Evolutionary conservation across 208 protist genomes (phyloP).

Genomic region (Angomonas desouzai): DNA sequence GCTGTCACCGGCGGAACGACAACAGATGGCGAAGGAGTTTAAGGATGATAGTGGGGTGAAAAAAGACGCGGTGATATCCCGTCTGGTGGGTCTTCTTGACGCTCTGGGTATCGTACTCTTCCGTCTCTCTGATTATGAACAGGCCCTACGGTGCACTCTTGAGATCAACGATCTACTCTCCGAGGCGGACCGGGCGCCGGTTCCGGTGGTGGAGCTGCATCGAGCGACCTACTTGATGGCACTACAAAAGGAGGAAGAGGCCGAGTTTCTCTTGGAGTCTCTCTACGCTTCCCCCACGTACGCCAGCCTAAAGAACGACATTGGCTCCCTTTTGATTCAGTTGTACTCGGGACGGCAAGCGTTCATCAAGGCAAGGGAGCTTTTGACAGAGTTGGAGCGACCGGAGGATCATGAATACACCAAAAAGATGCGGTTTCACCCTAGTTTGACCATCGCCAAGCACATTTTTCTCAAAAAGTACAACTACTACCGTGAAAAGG

Average conservation of each 20-base stretch:
- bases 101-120: conserved; percentile 73
- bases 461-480: conserved; percentile 77
- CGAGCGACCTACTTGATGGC: conserved; percentile 76
- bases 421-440: not conserved
- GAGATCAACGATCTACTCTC: conserved; percentile 57
- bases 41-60: conserved; percentile 18
- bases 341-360: conserved; percentile 81
- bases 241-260: conserved; percentile 74
- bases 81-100: conserved; percentile 73
- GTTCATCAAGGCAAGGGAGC: conserved; percentile 49
- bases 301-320: conserved; percentile 31
- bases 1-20: not conserved
- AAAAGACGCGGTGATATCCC: conserved; percentile 34
- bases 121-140: conserved; percentile 52
- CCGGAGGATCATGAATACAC: conserved; percentile 7
- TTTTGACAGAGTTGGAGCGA: conserved; percentile 51
- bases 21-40: conserved; percentile 2
- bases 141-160: conserved; percentile 72
- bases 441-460: conserved; percentile 51
- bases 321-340: conserved; percentile 60
- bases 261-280: conserved; percentile 55
- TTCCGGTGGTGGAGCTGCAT: conserved; percentile 59
- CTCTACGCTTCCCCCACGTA: conserved; percentile 34
- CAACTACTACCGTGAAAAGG: conserved; percentile 59
- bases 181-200: not conserved